Evolutionary conservation across 257 asterid genomes (phyloP).

Genomic region (Thymus mandschuricus): DNA sequence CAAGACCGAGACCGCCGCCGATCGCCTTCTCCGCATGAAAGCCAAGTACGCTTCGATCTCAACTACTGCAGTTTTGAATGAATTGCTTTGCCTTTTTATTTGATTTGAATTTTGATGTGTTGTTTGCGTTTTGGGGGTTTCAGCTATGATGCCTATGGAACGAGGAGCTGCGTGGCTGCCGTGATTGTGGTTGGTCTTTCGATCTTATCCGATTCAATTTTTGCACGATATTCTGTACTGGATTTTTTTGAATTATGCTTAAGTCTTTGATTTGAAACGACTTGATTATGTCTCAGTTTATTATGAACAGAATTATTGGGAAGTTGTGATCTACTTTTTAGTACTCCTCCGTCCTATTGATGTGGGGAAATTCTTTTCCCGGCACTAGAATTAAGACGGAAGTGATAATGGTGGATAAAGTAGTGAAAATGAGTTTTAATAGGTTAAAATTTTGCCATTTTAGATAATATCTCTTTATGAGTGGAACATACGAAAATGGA

Average conservation of each 20-base stretch:
- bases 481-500: no score
- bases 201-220: no score
- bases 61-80: neutral
- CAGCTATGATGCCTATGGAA: slow-evolving; percentile 78
- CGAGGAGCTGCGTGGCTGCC: slow-evolving; percentile 83
- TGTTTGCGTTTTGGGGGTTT: slow-evolving; percentile 29
- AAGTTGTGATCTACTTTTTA: neutral
- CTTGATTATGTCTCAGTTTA: neutral
- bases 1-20: slow-evolving; percentile 59
- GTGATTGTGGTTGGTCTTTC: slow-evolving; percentile 69
- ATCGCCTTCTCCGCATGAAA: slow-evolving; percentile 74
- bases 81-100: neutral
- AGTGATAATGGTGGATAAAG: no score
- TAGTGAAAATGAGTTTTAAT: no score
- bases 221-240: neutral
- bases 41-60: slow-evolving; percentile 50
- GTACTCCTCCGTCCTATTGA: no score
- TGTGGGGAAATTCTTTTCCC: no score
- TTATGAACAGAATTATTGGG: neutral
- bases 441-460: no score
- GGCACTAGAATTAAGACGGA: no score
- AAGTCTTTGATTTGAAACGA: neutral
- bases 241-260: neutral
- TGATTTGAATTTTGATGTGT: neutral
- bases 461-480: no score